Base-by-base conservation (phyloP, 2,329 filamentous ascomycete genomes). In the Mycocentrospora acerina region DNA sequence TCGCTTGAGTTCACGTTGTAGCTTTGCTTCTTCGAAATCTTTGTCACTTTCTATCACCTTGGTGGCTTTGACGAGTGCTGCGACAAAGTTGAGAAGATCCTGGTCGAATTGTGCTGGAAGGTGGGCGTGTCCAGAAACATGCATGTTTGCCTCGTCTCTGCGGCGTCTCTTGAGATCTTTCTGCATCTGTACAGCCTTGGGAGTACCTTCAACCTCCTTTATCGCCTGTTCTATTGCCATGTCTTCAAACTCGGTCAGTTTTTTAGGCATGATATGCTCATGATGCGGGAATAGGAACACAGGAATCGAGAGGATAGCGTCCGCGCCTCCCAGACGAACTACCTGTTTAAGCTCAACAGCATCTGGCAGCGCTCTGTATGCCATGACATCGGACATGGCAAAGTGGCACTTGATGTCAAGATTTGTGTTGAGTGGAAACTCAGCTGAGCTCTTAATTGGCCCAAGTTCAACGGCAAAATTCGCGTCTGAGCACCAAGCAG, bases 11-110 rank as follows among this genome's bases (percentile, higher is more conserved):
- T 60, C 51, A 7, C 54, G 57, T 32, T 47, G 37, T 13, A 61
- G 46, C 13, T 55, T 55, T n/a, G 55, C 55, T 22, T 68, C 67
- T 35, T 71, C 68, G 17, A 66, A 60, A 14, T 70, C 69, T 41
- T 72, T 76, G 48, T 78, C 75, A 17, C 73, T 60, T 48, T 79
- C 76, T 30, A 78, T 75, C 25, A 79, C 68, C 45, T 79, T 79
- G n/a, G 71, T 78, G 0, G 76, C 76, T 51, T 79, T 80, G n/a
- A 78, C 70, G 1, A 78, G 61, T 1, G 76, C 75, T 2, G 76
- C 75, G n/a, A 73, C 62, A 55, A 78, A 79, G 48, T 77, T 72
- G 35, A 80, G 70, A 4, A 79, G 62, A 14, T 71, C 69, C 43
- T 78, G 75, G 40, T 77, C 69, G 42, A 79, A 75, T 3, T 64